Evolutionary conservation across 2,329 filamentous ascomycete species (phyloP), one percentile per base, ranked within the genome.

Genomic region (Mariannaea sp.): DNA sequence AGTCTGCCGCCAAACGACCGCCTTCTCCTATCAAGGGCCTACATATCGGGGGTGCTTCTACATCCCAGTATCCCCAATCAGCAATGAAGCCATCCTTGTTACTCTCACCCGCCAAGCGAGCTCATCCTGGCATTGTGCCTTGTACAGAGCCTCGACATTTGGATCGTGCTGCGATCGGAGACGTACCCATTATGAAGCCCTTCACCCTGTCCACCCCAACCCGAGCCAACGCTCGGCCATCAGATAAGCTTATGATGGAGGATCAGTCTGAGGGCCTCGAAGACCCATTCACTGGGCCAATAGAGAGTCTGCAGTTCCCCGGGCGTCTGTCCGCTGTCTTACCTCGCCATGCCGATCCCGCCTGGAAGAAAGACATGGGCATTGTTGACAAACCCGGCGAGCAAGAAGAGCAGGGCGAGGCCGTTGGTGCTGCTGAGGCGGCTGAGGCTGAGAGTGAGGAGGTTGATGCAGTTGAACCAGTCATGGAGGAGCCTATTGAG

Each of bases 1-100:
- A 76, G 46, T 81, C 80, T 4, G 78, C 79, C 1, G 80, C 80
- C 13, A 82, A 81, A 67, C 71, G 79, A 38, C 73, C 76, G 2
- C 73, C 76, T 35, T 77, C 77, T 3, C 74, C 75, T 5, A 69
- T 75, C 52, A 77, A 78, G 62, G 62, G 70, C 12, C 55, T 75
- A 8, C 68, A 65, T 24, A 56, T 71, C 19, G 58, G 58, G 19
- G 58, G 60, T 27, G 64, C 61, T 14, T 60, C 60, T 17, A 68
- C 59, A 17, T 53, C 66, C 16, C 68, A 70, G 22, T 56, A 70
- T 27, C 57, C 57, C n/a, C 60, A 71, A 17, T 75, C 75, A 10
- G 73, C 74, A 1, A 72, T 77, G 51, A 79, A 76, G 65, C 62
- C 71, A 8, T 77, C 79, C 0, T 68, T 80, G 6, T 65, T 81